These are phyloP conservation scores for Trichoderma lentiforme DNA, from an alignment of 2,329 filamentous ascomycete species.

Conservation along the genomic window DNA sequence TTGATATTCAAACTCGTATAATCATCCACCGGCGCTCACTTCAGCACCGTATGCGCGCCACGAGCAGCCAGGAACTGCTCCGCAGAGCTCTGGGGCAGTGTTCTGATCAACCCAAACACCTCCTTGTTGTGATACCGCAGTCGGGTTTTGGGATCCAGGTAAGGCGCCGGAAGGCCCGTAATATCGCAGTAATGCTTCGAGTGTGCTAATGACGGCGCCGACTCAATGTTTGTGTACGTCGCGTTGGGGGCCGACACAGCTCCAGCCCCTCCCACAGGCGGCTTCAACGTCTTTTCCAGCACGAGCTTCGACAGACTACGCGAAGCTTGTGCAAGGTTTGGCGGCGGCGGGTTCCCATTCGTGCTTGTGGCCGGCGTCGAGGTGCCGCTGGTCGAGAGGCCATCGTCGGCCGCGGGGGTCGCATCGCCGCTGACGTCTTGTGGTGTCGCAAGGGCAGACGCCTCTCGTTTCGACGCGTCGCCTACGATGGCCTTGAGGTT, in stretches of 20 bases:
- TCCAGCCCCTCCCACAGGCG: conserved; percentile 19
- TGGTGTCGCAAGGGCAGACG: conserved; percentile 76
- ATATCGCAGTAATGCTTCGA: conserved; percentile 93
- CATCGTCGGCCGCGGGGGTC: conserved; percentile 56
- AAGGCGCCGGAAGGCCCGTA: conserved; percentile 86
- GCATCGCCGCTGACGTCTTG: conserved; percentile 73
- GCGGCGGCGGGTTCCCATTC: conserved; percentile 44
- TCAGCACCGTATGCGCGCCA: conserved; percentile 89
- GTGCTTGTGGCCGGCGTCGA: conserved; percentile 51
- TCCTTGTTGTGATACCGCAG: conserved; percentile 91
- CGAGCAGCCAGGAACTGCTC: conserved; percentile 88
- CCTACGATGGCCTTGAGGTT: conserved; percentile 96
- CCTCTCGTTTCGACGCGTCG: conserved; percentile 83
- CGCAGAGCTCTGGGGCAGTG: conserved; percentile 73
- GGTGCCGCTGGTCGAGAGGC: conserved; percentile 55
- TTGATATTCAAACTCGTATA: background rate
- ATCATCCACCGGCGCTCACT: conserved; percentile 51
- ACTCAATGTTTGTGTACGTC: conserved; percentile 96
- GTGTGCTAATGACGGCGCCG: conserved; percentile 81
- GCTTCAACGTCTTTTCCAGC: conserved; percentile 71
- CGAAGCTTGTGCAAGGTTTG: conserved; percentile 85
- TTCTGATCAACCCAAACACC: conserved; percentile 79
- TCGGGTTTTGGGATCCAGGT: conserved; percentile 91
- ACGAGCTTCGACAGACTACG: conserved; percentile 84
- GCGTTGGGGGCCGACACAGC: conserved; percentile 58